Evolutionary conservation across 768 basidiomycete species (phyloP), one percentile per base, ranked within the genome.

Genomic region (Hericium alpestre): DNA sequence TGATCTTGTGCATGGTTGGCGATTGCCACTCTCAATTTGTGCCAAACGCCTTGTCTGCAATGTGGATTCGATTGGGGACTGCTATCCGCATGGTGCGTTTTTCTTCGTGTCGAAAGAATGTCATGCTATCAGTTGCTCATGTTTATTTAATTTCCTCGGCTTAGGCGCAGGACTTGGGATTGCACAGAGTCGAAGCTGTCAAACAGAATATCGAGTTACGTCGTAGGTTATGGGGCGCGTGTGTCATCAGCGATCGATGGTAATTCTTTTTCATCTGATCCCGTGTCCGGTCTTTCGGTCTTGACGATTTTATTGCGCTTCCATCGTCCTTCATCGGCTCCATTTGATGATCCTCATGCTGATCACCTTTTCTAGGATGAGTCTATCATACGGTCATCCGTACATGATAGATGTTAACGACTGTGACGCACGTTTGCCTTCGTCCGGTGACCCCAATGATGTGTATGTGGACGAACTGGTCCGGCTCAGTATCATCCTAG

Each of bases 391-490:
- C 64, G 95, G 95, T 0, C 90, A 93, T 62, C 95, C 95, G 2
- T 88, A 85, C 68, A 90, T 95, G 87, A 95, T 99, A 60, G 94
- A 97, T 69, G 82, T 98, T 2, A 84, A 88, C 62, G 96, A 99
- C 69, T 99, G 96, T 70, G 95, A 99, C 70, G 88, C 90, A 4
- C 85, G 93, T 55, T 75, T 96, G 38, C 94, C 94, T 1, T 91
- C 91, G 9, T 90, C 90, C 2, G 93, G 90, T 47, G 86, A 92
- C 64, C 78, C 80, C 13, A 77, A 79, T 56, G 83, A 87, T 67
- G 69, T 88, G 58, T 93, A 93, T 71, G 82, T 93, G 76, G 84
- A 90, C 65, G 93, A 96, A 69, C 84, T 98, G 59, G 86, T 95
- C 56, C 87, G 93, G 56, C 73, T 99, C 55, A 92, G 90, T 60